phyloP scores from a whole-genome alignment of 2,329 filamentous ascomycete species.

The Fusarium sp. region DNA sequence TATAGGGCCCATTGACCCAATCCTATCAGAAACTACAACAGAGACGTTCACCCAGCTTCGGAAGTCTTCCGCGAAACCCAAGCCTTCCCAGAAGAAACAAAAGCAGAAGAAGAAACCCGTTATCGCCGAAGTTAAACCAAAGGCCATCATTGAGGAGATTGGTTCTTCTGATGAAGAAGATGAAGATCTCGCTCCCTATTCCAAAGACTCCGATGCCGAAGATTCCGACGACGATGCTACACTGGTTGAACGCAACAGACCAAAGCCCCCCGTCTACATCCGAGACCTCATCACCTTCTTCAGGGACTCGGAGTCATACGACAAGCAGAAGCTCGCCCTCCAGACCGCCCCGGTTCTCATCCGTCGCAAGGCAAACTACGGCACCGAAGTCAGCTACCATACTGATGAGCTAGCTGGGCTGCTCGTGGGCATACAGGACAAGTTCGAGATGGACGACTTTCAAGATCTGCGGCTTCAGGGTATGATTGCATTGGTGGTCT shows the following conservation, averaged over 20 bases:
- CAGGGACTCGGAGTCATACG: conserved; percentile 83
- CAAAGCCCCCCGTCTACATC: conserved; percentile 88
- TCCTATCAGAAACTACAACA: conserved; percentile 50
- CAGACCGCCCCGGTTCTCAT: conserved; percentile 82
- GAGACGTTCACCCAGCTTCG: neutral
- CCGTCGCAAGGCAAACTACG: conserved; percentile 87
- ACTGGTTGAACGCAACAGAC: conserved; percentile 83
- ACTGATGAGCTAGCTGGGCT: conserved; percentile 81
- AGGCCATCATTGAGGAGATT: conserved; percentile 73
- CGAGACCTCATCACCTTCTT: conserved; percentile 84
- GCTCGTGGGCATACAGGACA: conserved; percentile 84
- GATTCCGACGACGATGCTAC: conserved; percentile 96
- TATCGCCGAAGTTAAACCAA: conserved; percentile 46
- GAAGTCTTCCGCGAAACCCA: conserved; percentile 6
- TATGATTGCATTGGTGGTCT: conserved; percentile 83
- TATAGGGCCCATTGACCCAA: conserved; percentile 65
- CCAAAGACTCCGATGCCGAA: conserved; percentile 87
- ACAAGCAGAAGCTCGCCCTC: conserved; percentile 84
- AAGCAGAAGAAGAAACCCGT: conserved; percentile 44
- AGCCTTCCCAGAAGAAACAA: conserved; percentile 35
- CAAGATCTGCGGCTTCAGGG: conserved; percentile 79
- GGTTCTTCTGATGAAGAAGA: conserved; percentile 69
- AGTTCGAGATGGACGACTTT: conserved; percentile 84
- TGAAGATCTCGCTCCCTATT: conserved; percentile 79
- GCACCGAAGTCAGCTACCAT: conserved; percentile 87